Base-by-base conservation (phyloP, 345 rosid genomes). In the Balakata baccata region DNA sequence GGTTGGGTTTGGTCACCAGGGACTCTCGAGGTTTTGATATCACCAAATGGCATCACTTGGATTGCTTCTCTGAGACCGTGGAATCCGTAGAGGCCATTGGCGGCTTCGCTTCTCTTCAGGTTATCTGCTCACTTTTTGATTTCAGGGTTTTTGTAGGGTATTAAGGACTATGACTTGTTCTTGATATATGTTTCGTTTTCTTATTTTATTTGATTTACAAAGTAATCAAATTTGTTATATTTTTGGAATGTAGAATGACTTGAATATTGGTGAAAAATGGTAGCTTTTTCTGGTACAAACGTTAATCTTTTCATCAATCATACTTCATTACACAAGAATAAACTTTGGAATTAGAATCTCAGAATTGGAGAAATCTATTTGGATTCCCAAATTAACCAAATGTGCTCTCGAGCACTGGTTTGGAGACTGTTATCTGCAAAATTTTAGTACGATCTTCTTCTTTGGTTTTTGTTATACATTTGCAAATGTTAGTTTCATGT, bases 21-120 rank as follows among this genome's bases (percentile, higher is more conserved):
- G 97, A 90, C 80, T 74, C 87, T 12, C 88, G 90, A 11, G 94
- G 96, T 23, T 76, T 83, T 68, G 97, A 94, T 62, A 72, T 84
- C 81, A 82, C 94, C 72, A 90, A 85, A 57, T 94, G 98, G 98
- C 86, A 89, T 69, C 98, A 93, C 81, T 34, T 86, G 59, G 78
- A 78, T 54, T 93, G 98, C 87, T 86, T 87, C 56, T 70, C 89
- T 0, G 82, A 76, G 62, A 41, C 77, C 16, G 69, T 85, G 66
- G 77, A 75, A 58, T 86, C 89, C 14, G 47, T 70, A 3, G 93
- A 83, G 17, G 82, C 80, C 0, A 83, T 94, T 67, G 59, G 80
- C 58, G 96, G 97, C 3, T 90, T 90, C 78, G 82, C 84, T 45
- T 81, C 72, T 25, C 84, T 94, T 73, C 64, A 89, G 94, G 98